A percentile compares a stretch with the other conserved stretches of the same genome.
These are phyloP conservation scores for Nitzschia palea DNA, from an alignment of 108 stramenopile species.

Conservation along the genomic window DNA sequence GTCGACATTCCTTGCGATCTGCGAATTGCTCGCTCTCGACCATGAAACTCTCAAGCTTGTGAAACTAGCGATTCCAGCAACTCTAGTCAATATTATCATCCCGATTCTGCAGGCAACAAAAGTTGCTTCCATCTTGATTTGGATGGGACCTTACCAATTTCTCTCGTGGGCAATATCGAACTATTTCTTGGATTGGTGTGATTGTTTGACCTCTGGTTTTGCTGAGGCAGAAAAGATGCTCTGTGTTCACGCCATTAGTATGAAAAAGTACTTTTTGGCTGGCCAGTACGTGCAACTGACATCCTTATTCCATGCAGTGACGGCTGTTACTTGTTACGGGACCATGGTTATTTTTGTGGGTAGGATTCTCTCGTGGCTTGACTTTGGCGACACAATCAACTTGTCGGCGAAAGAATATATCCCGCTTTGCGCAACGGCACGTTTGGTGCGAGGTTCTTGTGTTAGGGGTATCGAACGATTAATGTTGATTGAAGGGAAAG, in stretches of 20 bases:
- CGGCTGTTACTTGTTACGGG: not conserved
- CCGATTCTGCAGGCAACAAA: not conserved
- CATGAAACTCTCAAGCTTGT: not conserved
- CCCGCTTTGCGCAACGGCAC: not conserved
- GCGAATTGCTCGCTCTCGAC: not conserved
- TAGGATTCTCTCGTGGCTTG: not conserved
- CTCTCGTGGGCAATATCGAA: not conserved
- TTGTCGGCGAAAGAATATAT: not conserved
- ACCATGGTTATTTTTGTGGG: not conserved
- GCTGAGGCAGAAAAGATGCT: not conserved
- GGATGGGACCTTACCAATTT: not conserved
- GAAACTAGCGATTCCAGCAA: not conserved
- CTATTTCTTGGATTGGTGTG: not conserved
- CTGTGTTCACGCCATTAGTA: not conserved
- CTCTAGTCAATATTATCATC: not conserved
- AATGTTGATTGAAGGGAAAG: not conserved
- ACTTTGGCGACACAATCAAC: not conserved
- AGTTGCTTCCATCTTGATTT: not conserved
- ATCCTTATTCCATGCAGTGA: not conserved
- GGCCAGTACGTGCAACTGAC: not conserved
- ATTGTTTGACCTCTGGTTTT: not conserved
- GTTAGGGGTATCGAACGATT: not conserved
- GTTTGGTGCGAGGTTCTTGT: not conserved
- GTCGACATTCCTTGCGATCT: not conserved
- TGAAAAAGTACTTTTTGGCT: not conserved